Evolutionary conservation across 371 early-diverging fungal species (phyloP), one percentile per base, ranked within the genome.

Genomic region (Mortierella sp.): DNA sequence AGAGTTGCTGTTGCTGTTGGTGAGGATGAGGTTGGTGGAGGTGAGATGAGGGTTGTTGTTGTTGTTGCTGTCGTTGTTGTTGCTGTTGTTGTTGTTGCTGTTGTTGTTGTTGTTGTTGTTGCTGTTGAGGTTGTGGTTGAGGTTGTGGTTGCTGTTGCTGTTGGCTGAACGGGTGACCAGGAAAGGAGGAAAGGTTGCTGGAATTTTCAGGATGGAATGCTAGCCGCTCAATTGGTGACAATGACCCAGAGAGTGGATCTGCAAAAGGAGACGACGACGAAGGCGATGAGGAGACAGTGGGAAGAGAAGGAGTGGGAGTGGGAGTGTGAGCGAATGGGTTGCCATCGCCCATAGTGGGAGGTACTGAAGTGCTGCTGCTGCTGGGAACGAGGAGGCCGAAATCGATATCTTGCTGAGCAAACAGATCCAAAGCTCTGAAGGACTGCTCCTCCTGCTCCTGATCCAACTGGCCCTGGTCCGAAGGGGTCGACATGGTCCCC

Each of bases 301-400:
- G 35, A 32, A 56, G n/a, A 56, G 56, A 29, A 35, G 63, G 35
- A 16, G 16, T 12, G 18, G 32, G 4, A n/a, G 44, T 24, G 35
- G 6, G 56, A 56, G 56, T n/a, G 11, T 56, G 48, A 24, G 44
- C n/a, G 24, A 38, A 41, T 38, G 48, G 8, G 21, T 18, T 18
- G 21, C 46, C n/a, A 38, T 35, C 68, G 43, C 35, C 48, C 48
- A 56, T 58, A 21, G 43, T 56, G 4, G 48, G 14, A 24, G 65
- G 29, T 16, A 21, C 24, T 21, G 65, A 75, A 51, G 51, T 21
- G 51, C 51, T 51, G 51, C 21, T 51, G 51, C 51, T 51, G 48
- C 48, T 48, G 48, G 75, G 65, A 75, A 49, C 75, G 44, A 46
- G 29, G 48, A 75, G 75, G 29, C n/a, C 35, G 27, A 75, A 75